phyloP scores from a whole-genome alignment of 352 stramenopile genomes.

The Peronospora belbahrii region DNA sequence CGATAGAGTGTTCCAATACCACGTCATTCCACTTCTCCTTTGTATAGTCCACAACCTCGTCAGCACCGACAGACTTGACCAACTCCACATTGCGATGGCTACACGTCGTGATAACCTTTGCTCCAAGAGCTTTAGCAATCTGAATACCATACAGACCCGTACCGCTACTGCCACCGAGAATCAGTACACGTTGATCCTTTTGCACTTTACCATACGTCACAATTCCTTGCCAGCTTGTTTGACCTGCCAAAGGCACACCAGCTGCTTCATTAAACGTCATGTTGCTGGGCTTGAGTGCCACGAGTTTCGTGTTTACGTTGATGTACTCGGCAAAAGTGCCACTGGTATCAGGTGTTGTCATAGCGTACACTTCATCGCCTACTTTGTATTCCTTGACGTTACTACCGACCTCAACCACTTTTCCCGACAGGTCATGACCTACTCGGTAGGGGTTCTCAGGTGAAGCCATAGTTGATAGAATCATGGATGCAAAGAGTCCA shows the following conservation, averaged over 20 bases:
- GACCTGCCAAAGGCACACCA: constrained; percentile 17
- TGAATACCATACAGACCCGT: constrained; percentile 52
- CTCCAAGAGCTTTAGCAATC: constrained; percentile 40
- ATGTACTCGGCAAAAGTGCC: constrained; percentile 27
- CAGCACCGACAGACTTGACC: constrained; percentile 37
- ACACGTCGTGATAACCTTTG: constrained; percentile 25
- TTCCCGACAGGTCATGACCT: constrained; percentile 30
- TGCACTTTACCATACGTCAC: constrained; percentile 21
- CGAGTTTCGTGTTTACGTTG: constrained; percentile 14
- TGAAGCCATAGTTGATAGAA: background rate
- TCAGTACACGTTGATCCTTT: constrained; percentile 29
- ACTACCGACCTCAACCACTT: constrained; percentile 24
- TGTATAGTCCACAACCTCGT: constrained; percentile 49
- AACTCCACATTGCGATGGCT: constrained; percentile 36
- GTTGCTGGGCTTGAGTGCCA: constrained; percentile 34
- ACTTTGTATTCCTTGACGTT: constrained; percentile 22
- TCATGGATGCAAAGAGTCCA: background rate
- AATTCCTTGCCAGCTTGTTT: constrained; percentile 30
- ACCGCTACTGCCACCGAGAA: constrained; percentile 41
- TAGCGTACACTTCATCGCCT: constrained; percentile 29
- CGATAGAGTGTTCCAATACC: constrained; percentile 22
- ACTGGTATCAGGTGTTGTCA: constrained; percentile 1
- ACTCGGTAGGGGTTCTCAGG: constrained; percentile 22
- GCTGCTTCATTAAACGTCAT: constrained; percentile 27
- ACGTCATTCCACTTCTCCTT: constrained; percentile 37